phyloP scores from a whole-genome alignment of 2,329 filamentous ascomycete species.

The Exserohilum turcica region DNA sequence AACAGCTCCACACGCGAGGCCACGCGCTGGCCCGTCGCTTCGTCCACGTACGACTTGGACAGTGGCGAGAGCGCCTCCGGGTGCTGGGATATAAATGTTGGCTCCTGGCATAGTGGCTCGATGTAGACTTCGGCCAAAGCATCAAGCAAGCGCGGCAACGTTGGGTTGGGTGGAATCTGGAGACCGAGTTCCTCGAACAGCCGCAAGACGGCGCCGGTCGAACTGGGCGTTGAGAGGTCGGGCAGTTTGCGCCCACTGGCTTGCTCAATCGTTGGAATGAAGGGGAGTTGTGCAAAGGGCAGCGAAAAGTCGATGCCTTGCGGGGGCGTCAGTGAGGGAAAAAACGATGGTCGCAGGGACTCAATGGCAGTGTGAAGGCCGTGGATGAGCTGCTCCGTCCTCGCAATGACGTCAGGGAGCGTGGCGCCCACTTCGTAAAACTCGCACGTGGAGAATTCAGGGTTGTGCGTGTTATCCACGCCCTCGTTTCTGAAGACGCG shows the following conservation, averaged over 20 bases:
- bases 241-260: slow-evolving; percentile 70
- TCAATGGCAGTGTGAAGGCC: slow-evolving; percentile 37
- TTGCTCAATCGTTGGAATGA: slow-evolving; percentile 77
- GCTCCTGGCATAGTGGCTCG: slow-evolving; percentile 73
- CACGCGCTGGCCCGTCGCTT: slow-evolving; percentile 68
- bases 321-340: slow-evolving; percentile 41
- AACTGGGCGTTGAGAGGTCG: slow-evolving; percentile 54
- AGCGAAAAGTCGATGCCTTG: slow-evolving; percentile 63
- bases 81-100: slow-evolving; percentile 87
- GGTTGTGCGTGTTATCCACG: slow-evolving; percentile 75
- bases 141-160: slow-evolving; percentile 76
- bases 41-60: slow-evolving; percentile 81
- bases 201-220: slow-evolving; percentile 62
- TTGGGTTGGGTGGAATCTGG: slow-evolving; percentile 58
- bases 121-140: slow-evolving; percentile 76
- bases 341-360: slow-evolving; percentile 53
- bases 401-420: slow-evolving; percentile 72
- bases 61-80: slow-evolving; percentile 90
- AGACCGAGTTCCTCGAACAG: slow-evolving; percentile 60
- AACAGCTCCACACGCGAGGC: slow-evolving; percentile 87
- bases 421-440: slow-evolving; percentile 90
- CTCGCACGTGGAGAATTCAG: slow-evolving; percentile 96
- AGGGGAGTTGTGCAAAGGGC: slow-evolving; percentile 71
- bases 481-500: slow-evolving; percentile 93
- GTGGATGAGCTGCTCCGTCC: slow-evolving; percentile 74